Percentiles rank a stretch among this genome's conserved stretches.
Conservation (phyloP, 495 filamentous ascomycete species). For the Emericellopsis terricola region DNA sequence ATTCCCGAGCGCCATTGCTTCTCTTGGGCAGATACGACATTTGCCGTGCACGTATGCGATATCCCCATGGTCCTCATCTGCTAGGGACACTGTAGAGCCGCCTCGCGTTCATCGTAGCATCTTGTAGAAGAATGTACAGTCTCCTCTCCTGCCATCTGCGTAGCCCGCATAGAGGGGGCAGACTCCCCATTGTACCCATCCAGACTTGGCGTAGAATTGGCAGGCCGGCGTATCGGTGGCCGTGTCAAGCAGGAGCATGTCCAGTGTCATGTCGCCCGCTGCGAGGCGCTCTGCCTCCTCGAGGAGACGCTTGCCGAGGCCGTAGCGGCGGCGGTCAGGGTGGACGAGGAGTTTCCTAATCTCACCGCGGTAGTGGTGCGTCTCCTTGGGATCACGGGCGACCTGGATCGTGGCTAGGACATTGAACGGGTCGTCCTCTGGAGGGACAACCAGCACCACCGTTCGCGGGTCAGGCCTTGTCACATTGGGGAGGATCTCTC, state of each 20-base stretch:
- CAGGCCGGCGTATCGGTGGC: slow-evolving; percentile 3
- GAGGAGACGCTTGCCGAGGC: slow-evolving; percentile 2
- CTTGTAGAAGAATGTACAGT: slow-evolving; percentile 4
- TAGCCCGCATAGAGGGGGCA: slow-evolving; percentile 3
- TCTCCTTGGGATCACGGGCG: slow-evolving; percentile 2
- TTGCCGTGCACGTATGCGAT: background rate
- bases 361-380: slow-evolving; percentile 2
- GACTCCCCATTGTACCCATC: slow-evolving; percentile 4
- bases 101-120: background rate
- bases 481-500: background rate
- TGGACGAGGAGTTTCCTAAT: slow-evolving; percentile 4
- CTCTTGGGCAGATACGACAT: background rate
- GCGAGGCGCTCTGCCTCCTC: slow-evolving; percentile 2
- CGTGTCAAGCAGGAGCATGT: slow-evolving; percentile 4
- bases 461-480: no score
- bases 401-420: slow-evolving; percentile 4
- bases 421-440: background rate
- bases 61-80: background rate
- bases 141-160: slow-evolving; percentile 1
- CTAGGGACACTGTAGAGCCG: background rate
- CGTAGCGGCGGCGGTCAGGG: slow-evolving; percentile 1
- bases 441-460: no score
- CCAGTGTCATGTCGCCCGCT: slow-evolving; percentile 1
- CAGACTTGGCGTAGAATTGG: slow-evolving; percentile 1
- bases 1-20: background rate